A percentile compares a stretch with the other conserved stretches of the same genome.
phyloP scores from a whole-genome alignment of 1,139 yeast genomes.

The Kodamaea derodonti region DNA sequence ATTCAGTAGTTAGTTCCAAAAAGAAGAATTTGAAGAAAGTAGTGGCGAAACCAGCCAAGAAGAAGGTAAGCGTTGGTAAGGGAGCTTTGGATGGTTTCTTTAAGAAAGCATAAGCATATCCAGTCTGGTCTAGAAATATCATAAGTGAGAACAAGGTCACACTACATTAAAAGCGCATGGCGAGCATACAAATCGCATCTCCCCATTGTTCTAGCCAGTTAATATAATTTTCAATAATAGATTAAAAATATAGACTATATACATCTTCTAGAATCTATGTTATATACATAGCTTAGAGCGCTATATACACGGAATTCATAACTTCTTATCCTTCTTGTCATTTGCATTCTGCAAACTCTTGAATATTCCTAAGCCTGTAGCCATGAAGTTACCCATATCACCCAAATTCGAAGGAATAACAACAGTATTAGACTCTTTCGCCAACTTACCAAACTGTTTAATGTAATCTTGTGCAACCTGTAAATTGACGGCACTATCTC shows the following conservation, averaged over 20 bases:
- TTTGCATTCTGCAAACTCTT: constrained; percentile 40
- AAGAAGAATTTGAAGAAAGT: constrained; percentile 16
- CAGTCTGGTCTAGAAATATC: too few species aligned
- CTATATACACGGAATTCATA: too few species aligned
- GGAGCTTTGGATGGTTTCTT: constrained; percentile 67
- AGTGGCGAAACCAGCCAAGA: constrained; percentile 11
- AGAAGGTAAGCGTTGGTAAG: constrained; percentile 48
- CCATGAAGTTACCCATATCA: constrained; percentile 71
- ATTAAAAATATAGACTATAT: not conserved
- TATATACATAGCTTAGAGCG: too few species aligned
- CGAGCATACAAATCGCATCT: too few species aligned
- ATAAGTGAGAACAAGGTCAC: too few species aligned
- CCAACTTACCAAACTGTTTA: constrained; percentile 76
- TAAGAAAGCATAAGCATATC: constrained; percentile 26
- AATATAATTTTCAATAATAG: too few species aligned
- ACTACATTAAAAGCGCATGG: too few species aligned
- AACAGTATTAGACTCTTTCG: constrained; percentile 76
- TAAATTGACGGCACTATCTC: constrained; percentile 69
- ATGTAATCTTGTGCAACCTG: constrained; percentile 84
- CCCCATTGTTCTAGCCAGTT: too few species aligned
- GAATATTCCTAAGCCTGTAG: constrained; percentile 72
- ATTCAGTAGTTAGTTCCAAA: constrained; percentile 19
- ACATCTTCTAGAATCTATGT: not conserved
- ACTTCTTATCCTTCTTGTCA: constrained; percentile 3
- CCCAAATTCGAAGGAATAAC: constrained; percentile 75